phyloP scores from a whole-genome alignment of 169 alveolate genomes.

The Cardiosporidium cionae region DNA sequence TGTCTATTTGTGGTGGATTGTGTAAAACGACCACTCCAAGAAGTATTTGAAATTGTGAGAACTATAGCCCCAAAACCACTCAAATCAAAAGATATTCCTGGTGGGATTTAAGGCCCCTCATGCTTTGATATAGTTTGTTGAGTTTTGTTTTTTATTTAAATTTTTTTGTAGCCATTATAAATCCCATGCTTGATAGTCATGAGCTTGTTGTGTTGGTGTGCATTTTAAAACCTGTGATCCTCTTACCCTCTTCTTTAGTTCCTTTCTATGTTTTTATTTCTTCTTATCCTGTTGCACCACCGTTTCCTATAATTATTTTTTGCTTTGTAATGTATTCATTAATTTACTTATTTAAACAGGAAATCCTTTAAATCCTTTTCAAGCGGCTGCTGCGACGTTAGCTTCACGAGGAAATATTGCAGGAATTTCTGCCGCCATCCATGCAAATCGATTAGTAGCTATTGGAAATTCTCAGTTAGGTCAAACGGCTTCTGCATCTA shows the following conservation, averaged over 20 bases:
- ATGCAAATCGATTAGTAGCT: background rate
- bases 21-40: slow-evolving; percentile 67
- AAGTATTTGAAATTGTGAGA: slow-evolving; percentile 50
- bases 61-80: slow-evolving; percentile 47
- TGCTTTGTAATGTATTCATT: too few species aligned
- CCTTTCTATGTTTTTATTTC: background rate
- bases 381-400: too few species aligned
- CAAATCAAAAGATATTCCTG: background rate
- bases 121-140: too few species aligned
- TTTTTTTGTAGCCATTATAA: too few species aligned
- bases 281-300: background rate
- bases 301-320: background rate
- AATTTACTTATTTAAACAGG: too few species aligned
- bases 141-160: too few species aligned
- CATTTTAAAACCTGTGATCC: too few species aligned
- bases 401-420: too few species aligned
- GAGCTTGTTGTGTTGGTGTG: too few species aligned
- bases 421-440: background rate
- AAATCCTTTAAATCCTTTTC: too few species aligned
- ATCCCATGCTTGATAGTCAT: too few species aligned
- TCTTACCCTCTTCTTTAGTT: background rate
- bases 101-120: too few species aligned
- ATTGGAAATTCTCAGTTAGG: background rate
- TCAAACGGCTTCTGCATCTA: background rate
- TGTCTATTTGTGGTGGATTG: slow-evolving; percentile 60